These are phyloP conservation scores for Moesziomyces sp. DNA, from an alignment of 1,284 basidiomycete genomes.

Conservation along the genomic window DNA sequence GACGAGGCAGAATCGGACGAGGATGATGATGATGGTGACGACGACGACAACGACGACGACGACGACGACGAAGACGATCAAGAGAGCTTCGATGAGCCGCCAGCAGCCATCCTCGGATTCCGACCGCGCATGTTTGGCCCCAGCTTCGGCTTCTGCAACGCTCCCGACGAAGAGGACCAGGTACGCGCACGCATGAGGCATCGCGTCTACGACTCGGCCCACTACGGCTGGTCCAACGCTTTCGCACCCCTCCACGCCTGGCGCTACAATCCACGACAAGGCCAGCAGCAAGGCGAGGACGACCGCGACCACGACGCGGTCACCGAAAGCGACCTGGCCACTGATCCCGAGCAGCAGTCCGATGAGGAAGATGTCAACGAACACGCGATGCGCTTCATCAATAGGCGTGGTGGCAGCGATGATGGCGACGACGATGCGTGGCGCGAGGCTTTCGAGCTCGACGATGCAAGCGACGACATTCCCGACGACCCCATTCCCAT, in stretches of 20 bases:
- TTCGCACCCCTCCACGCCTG: constrained; percentile 42
- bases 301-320: constrained; percentile 2
- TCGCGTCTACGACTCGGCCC: constrained; percentile 43
- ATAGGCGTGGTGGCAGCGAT: constrained; percentile 6
- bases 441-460: constrained; percentile 17
- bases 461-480: constrained; percentile 22
- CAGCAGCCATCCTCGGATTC: constrained; percentile 26
- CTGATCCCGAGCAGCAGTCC: constrained; percentile 1
- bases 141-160: constrained; percentile 41
- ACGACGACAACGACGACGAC: constrained; percentile 10
- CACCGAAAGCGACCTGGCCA: not conserved
- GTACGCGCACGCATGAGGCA: constrained; percentile 38
- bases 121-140: constrained; percentile 35
- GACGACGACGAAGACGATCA: constrained; percentile 9
- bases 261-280: constrained; percentile 10
- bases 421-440: constrained; percentile 37
- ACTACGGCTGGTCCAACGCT: constrained; percentile 40
- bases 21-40: constrained; percentile 1
- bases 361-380: constrained; percentile 2
- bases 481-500: constrained; percentile 37
- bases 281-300: not conserved
- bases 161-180: constrained; percentile 39
- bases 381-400: too few species aligned
- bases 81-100: constrained; percentile 39
- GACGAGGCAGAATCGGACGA: constrained; percentile 10